Conservation (phyloP, 2,329 filamentous ascomycete genomes). For the Lizonia empirigonia region DNA sequence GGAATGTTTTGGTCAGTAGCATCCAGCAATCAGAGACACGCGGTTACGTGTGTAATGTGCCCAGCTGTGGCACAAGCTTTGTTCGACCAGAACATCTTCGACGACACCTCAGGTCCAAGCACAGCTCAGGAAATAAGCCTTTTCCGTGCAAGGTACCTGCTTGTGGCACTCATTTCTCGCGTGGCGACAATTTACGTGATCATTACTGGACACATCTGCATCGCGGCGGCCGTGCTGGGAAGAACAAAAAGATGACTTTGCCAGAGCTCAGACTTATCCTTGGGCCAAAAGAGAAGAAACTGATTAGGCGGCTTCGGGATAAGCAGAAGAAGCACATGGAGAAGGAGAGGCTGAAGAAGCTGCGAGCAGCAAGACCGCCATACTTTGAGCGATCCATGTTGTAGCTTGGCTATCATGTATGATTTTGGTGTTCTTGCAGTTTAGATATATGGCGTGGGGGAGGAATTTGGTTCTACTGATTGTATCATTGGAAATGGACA, state of each 20-base stretch:
- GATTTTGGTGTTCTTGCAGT: neutral
- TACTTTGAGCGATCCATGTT: neutral
- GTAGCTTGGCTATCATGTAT: neutral
- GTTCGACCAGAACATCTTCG: constrained; percentile 30
- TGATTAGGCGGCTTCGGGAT: constrained; percentile 12
- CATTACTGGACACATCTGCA: constrained; percentile 36
- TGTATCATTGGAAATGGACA: neutral
- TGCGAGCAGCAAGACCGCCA: neutral
- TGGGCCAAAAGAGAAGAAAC: constrained; percentile 22
- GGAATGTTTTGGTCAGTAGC: constrained; percentile 4
- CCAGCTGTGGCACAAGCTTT: constrained; percentile 16
- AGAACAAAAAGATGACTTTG: constrained; percentile 26
- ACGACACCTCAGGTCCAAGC: constrained; percentile 31
- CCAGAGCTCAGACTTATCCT: constrained; percentile 24
- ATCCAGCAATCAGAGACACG: constrained; percentile 12
- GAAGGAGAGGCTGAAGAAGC: constrained; percentile 4
- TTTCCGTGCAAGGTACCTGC: constrained; percentile 21
- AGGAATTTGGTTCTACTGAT: neutral
- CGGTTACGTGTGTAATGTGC: constrained; percentile 14
- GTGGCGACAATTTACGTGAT: constrained; percentile 32
- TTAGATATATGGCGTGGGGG: neutral
- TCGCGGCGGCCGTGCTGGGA: constrained; percentile 23
- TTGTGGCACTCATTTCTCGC: constrained; percentile 22
- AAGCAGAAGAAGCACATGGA: constrained; percentile 16
- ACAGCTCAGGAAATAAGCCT: constrained; percentile 2